Evolutionary conservation across 2,329 filamentous ascomycete species (phyloP).

Genomic region (Alternaria infectoria): DNA sequence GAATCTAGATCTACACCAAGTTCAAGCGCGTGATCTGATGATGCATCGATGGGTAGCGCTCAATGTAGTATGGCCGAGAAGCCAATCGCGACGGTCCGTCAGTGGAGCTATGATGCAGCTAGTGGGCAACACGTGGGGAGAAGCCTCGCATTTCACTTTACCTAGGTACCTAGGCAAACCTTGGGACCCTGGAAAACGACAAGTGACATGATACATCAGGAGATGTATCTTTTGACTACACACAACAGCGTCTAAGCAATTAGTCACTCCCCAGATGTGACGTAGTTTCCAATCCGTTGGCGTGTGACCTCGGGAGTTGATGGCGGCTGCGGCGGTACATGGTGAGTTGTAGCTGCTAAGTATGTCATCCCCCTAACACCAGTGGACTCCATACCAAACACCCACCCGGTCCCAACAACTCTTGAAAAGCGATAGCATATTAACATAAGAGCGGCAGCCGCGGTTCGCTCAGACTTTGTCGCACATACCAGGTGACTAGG

Average conservation of each 20-base stretch:
- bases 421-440: neutral
- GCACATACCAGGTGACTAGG: neutral
- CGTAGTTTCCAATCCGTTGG: neutral
- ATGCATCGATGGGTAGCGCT: neutral
- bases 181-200: neutral
- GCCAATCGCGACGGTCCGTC: slow-evolving; percentile 4
- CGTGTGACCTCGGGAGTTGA: neutral
- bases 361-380: neutral
- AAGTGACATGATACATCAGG: neutral
- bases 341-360: neutral
- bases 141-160: neutral
- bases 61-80: neutral
- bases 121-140: slow-evolving; percentile 3
- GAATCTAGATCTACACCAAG: neutral
- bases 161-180: neutral
- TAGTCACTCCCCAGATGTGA: neutral
- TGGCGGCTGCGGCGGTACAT: neutral
- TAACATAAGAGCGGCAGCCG: neutral
- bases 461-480: neutral
- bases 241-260: neutral
- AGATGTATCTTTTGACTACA: neutral
- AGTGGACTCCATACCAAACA: neutral
- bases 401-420: neutral
- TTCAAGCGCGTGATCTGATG: slow-evolving; percentile 1
- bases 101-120: neutral